phyloP scores from a whole-genome alignment of 2,329 filamentous ascomycete species.

The Elsinoe perseae region DNA sequence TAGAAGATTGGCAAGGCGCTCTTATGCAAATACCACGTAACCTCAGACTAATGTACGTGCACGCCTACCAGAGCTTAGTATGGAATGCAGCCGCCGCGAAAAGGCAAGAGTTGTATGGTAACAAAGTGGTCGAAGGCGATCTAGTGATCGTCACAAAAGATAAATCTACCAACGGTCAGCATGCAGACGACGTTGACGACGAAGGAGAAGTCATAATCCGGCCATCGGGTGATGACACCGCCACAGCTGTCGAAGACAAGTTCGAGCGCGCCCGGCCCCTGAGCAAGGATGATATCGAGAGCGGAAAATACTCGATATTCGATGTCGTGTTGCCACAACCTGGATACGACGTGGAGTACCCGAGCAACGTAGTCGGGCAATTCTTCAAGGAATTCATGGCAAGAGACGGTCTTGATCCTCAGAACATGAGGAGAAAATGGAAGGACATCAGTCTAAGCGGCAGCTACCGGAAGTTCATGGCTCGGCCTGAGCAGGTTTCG shows the following conservation, averaged over 20 bases:
- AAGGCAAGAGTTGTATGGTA: conserved; percentile 69
- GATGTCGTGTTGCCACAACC: conserved; percentile 90
- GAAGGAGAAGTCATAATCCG: conserved; percentile 60
- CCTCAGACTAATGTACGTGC: conserved; percentile 86
- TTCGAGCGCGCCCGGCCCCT: conserved; percentile 66
- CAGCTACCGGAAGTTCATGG: conserved; percentile 77
- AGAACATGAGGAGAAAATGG: conserved; percentile 77
- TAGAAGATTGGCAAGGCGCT: conserved; percentile 71
- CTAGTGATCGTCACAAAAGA: conserved; percentile 59
- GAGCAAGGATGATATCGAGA: conserved; percentile 67
- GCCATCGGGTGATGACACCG: conserved; percentile 50
- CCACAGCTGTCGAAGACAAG: conserved; percentile 46
- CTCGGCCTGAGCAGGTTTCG: conserved; percentile 56
- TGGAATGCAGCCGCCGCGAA: conserved; percentile 84
- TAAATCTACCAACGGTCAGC: conserved; percentile 22
- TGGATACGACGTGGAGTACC: conserved; percentile 83
- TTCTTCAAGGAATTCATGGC: conserved; percentile 86
- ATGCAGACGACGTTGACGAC: conserved; percentile 42
- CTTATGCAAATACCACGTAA: conserved; percentile 72
- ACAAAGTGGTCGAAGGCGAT: conserved; percentile 72
- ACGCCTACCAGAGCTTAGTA: conserved; percentile 89
- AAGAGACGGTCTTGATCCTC: conserved; percentile 65
- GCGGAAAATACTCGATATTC: conserved; percentile 70
- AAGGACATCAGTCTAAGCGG: conserved; percentile 85
- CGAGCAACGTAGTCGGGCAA: conserved; percentile 69